Evolutionary conservation across 2,329 filamentous ascomycete species (phyloP).

Genomic region (Calycina marina): DNA sequence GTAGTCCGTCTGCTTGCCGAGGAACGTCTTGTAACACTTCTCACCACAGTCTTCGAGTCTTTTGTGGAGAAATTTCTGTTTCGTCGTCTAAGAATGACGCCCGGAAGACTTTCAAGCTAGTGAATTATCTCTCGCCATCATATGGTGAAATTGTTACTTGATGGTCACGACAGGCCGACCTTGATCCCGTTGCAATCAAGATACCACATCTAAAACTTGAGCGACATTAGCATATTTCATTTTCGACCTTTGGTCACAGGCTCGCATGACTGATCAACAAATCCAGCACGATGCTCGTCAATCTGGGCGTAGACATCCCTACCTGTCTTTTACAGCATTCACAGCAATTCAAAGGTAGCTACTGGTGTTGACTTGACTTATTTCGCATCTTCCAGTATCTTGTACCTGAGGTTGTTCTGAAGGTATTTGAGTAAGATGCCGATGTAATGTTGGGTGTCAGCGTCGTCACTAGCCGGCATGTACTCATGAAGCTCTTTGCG

Average conservation of each 20-base stretch:
- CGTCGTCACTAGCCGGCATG: slow-evolving; percentile 11
- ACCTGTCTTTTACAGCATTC: slow-evolving; percentile 16
- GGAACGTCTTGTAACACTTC: slow-evolving; percentile 14
- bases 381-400: slow-evolving; percentile 10
- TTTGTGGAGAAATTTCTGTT: slow-evolving; percentile 7
- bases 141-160: slow-evolving; percentile 16
- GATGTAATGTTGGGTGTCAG: slow-evolving; percentile 11
- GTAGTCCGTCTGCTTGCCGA: slow-evolving; percentile 15
- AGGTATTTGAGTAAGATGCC: slow-evolving; percentile 11
- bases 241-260: slow-evolving; percentile 3
- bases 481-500: slow-evolving; percentile 13
- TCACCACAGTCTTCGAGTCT: slow-evolving; percentile 13
- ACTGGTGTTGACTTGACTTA: slow-evolving; percentile 9
- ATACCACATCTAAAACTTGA: slow-evolving; percentile 17
- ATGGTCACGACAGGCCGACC: slow-evolving; percentile 13
- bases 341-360: slow-evolving; percentile 14
- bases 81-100: slow-evolving; percentile 9
- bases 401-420: slow-evolving; percentile 12
- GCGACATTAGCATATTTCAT: slow-evolving; percentile 9
- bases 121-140: slow-evolving; percentile 18
- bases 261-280: slow-evolving; percentile 10
- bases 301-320: slow-evolving; percentile 12
- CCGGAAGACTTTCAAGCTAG: slow-evolving; percentile 17
- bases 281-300: slow-evolving; percentile 11
- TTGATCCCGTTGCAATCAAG: slow-evolving; percentile 20